phyloP scores from a whole-genome alignment of 2,329 filamentous ascomycete species.

The Seiridium cupressi region DNA sequence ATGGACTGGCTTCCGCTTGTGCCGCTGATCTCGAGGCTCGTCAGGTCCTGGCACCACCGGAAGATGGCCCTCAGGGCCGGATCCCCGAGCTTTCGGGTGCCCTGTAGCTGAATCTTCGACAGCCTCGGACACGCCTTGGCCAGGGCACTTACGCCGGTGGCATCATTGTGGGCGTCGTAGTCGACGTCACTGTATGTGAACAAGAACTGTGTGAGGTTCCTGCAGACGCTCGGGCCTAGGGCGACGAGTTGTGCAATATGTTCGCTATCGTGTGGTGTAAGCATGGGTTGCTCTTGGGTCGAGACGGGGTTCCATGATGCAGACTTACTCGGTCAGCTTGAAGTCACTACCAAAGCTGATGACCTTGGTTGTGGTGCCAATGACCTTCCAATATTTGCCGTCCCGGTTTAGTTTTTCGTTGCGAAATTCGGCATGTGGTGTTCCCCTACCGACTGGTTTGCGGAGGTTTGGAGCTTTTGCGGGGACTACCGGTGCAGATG shows the following conservation, averaged over 20 bases:
- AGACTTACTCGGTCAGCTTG: neutral
- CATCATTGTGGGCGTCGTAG: neutral
- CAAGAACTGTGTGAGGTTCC: neutral
- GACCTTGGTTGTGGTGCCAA: neutral
- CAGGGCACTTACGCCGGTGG: neutral
- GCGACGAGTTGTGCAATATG: neutral
- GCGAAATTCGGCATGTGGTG: neutral
- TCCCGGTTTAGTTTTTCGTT: neutral
- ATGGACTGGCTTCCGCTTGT: neutral
- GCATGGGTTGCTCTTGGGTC: neutral
- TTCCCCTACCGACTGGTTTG: conserved; percentile 35
- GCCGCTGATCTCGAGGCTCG: neutral
- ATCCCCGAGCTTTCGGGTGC: neutral
- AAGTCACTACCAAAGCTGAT: neutral
- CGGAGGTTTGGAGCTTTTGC: neutral
- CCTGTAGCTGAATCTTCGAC: neutral
- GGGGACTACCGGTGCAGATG: no score
- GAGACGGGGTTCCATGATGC: neutral
- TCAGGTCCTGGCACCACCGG: neutral
- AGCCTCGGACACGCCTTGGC: neutral
- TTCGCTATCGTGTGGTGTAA: neutral
- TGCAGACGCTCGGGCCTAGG: neutral
- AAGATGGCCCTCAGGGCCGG: neutral
- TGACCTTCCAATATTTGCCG: neutral
- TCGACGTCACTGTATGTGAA: neutral